Evolutionary conservation across 148 eudicot species (phyloP), one percentile per base, ranked within the genome.

Genomic region (Rhododendron simsii): DNA sequence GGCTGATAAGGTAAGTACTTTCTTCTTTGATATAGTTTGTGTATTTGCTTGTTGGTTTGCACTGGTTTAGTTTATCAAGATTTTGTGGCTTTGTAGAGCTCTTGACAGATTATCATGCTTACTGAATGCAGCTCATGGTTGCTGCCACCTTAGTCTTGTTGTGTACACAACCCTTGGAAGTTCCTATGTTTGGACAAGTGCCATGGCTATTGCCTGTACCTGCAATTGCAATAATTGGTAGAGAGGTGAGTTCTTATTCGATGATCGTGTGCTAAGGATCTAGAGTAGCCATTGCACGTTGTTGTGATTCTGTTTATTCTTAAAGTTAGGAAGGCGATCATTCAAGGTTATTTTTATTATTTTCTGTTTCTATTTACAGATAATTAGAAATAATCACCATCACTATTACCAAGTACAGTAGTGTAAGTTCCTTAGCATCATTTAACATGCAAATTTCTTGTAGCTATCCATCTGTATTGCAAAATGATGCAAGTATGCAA

Each of bases 131-230:
- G 99, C 99, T 97, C 88, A 95, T 97, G 98, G 98, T 97, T 87
- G 98, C 98, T 85, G 94, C 99, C 37, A 93, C 98, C 81, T 92
- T 97, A 92, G 92, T 97, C 84, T 92, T 97, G 89, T 86, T 97
- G 90, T 95, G 99, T 90, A 95, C 98, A 78, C 94, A 88, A 87
- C 98, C 98, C 37, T 88, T 94, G 80, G 96, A 91, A 87, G 91
- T 89, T 87, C 86, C 95, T 69, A 28, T 93, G 44, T 87, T 93
- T 87, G 95, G 93, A 81, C 92, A 93, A 87, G 89, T 88, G 77
- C 96, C 96, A 75, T 97, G 98, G 99, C 85, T 97, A 89, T 85
- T 95, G 85, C 89, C 96, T 37, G 90, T 95, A 82, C 98, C 99
- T 81, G 91, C 99, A 87, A 93, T 95, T 91, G 94, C 94, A 81